These are phyloP conservation scores for Eutrema yunnanense DNA, from an alignment of 345 rosid genomes.

Conservation along the genomic window DNA sequence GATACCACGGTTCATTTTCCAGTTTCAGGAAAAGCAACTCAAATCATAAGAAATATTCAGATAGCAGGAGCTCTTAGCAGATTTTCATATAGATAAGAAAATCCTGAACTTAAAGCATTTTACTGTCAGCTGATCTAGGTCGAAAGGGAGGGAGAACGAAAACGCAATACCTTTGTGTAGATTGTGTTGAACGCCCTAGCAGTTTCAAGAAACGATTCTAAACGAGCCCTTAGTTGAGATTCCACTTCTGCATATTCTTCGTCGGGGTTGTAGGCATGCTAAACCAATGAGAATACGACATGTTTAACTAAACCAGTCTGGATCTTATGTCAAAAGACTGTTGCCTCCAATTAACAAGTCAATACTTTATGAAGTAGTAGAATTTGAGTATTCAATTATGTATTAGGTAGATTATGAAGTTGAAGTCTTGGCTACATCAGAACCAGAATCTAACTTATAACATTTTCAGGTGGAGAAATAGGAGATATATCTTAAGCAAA, in stretches of 20 bases:
- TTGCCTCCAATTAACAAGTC: not conserved
- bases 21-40: not conserved
- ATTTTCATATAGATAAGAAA: not conserved
- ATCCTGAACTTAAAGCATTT: not conserved
- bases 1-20: not conserved
- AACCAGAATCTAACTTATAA: not conserved
- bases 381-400: not conserved
- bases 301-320: not conserved
- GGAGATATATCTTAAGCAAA: not conserved
- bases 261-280: constrained; percentile 96
- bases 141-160: not conserved
- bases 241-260: constrained; percentile 93
- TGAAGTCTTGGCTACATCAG: not conserved
- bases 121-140: not conserved
- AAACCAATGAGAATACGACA: not conserved
- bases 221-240: constrained; percentile 63
- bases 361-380: not conserved
- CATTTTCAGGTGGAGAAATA: not conserved
- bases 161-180: constrained; percentile 70
- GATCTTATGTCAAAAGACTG: not conserved
- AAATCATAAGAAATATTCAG: not conserved
- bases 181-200: constrained; percentile 90
- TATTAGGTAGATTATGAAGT: not conserved
- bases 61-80: not conserved
- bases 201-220: constrained; percentile 91